These are phyloP conservation scores for Orbilia brochopaga DNA, from an alignment of 2,329 filamentous ascomycete genomes.

Conservation along the genomic window DNA sequence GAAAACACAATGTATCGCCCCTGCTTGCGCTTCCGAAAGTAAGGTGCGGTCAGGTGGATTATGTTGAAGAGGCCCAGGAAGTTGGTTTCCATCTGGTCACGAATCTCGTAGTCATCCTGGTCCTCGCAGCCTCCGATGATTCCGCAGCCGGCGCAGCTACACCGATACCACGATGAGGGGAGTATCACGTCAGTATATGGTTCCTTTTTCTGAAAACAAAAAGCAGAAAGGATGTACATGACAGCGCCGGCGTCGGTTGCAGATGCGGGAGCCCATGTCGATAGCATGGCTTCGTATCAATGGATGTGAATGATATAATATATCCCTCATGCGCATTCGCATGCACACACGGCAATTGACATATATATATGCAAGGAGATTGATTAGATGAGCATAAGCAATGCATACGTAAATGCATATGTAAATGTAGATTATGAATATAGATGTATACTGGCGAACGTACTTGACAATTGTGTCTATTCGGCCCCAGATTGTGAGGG, in stretches of 20 bases:
- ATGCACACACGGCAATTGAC: constrained; percentile 1
- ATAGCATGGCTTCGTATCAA: constrained; percentile 20
- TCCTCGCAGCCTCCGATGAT: constrained; percentile 94
- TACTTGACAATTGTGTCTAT: constrained; percentile 85
- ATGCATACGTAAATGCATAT: background rate
- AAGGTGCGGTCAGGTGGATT: constrained; percentile 83
- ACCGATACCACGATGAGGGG: background rate
- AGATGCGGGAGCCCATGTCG: constrained; percentile 48
- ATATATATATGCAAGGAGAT: background rate
- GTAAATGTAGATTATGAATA: too few relatives aligned
- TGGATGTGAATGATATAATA: constrained; percentile 1
- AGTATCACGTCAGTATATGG: too few relatives aligned
- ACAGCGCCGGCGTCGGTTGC: background rate
- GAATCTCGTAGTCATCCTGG: constrained; percentile 91
- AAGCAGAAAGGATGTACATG: constrained; percentile 13
- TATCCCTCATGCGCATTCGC: constrained; percentile 15
- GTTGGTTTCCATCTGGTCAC: constrained; percentile 96
- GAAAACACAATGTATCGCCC: constrained; percentile 95
- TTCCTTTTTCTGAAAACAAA: background rate
- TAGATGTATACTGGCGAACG: constrained; percentile 51
- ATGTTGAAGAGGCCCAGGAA: constrained; percentile 96
- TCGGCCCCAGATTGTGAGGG: constrained; percentile 75
- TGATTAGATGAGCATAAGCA: background rate
- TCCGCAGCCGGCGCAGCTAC: constrained; percentile 81
- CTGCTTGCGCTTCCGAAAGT: constrained; percentile 76